Percentiles rank a stretch among this genome's conserved stretches.
These are phyloP conservation scores for Luffa acutangula DNA, from an alignment of 306 rosid genomes.

Conservation along the genomic window DNA sequence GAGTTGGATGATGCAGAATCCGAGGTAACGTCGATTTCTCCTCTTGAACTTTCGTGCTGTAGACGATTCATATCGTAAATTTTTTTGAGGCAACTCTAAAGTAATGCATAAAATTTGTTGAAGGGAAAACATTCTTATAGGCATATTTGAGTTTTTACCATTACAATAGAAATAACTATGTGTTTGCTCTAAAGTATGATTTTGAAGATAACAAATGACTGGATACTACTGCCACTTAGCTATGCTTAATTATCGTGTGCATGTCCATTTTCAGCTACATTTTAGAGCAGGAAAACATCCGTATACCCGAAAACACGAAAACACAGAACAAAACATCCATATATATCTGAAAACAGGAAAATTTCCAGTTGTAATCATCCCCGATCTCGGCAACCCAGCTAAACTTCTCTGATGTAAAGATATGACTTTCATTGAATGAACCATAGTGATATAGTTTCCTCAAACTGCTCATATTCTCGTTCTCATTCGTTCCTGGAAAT, in stretches of 20 bases:
- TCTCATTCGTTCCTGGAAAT: background rate
- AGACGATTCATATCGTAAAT: background rate
- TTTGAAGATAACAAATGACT: background rate
- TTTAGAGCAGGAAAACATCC: background rate
- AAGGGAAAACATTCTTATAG: background rate
- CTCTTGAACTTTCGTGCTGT: background rate
- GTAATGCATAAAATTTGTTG: background rate
- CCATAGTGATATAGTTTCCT: background rate
- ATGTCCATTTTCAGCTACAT: background rate
- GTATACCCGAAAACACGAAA: background rate
- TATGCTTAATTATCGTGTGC: background rate
- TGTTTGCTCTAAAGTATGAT: background rate
- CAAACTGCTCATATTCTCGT: background rate
- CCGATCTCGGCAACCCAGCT: background rate
- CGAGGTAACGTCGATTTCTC: conserved; percentile 36
- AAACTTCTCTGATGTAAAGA: background rate
- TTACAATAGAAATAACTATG: background rate
- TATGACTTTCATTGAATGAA: background rate
- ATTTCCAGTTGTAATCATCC: background rate
- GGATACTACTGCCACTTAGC: background rate
- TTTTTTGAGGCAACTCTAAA: background rate
- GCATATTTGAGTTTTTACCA: background rate
- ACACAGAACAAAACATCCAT: background rate
- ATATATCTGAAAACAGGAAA: background rate
- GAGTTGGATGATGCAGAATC: conserved; percentile 43